Evolutionary conservation across 768 basidiomycete species (phyloP), one percentile per base, ranked within the genome.

Genomic region (Psilocybe azurescens): DNA sequence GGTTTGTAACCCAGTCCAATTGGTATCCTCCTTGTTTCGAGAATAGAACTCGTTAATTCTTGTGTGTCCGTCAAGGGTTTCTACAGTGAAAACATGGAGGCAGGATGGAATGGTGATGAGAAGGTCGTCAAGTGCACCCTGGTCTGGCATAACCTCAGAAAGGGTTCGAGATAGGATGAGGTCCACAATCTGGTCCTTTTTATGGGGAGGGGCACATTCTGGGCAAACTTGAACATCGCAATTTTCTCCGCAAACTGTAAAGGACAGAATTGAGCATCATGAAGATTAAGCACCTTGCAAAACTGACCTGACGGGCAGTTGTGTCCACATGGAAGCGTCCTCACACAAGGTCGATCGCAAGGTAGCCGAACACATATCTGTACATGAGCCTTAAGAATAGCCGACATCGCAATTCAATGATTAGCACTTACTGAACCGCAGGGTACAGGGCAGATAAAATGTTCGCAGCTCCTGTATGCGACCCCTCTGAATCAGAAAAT

Each of bases 281-380:
- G 11, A 11, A 36, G 33, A 11, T 36, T 36, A 36, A 36, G 11
- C 11, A 36, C 33, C 24, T 24, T 24, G 33, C 6, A 7, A 5
- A 7, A 36, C 33, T 1, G 67, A 90, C 89, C 83, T 38, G 89
- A 90, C 14, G 88, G 86, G 64, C 90, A 91, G 38, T 65, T 76
- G 69, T 90, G 89, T 9, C 88, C 87, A 69, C 90, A 91, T 5
- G 44, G 2, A 10, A 91, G 77, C 0, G 56, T n/a, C 11, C 76
- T 76, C 13, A 72, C 64, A 59, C 90, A 91, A 0, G 78, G 81
- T 50, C 71, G 57, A 61, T 91, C 85, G 63, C 89, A 90, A 2
- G 90, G 90, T 1, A 89, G 70, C 3, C 89, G 81, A 3, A 83
- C 77, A 69, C 90, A 92, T 20, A 88, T 78, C 89, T 90, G 52